These are phyloP conservation scores for Phoma herbarum DNA, from an alignment of 2,329 filamentous ascomycete genomes.

Conservation along the genomic window DNA sequence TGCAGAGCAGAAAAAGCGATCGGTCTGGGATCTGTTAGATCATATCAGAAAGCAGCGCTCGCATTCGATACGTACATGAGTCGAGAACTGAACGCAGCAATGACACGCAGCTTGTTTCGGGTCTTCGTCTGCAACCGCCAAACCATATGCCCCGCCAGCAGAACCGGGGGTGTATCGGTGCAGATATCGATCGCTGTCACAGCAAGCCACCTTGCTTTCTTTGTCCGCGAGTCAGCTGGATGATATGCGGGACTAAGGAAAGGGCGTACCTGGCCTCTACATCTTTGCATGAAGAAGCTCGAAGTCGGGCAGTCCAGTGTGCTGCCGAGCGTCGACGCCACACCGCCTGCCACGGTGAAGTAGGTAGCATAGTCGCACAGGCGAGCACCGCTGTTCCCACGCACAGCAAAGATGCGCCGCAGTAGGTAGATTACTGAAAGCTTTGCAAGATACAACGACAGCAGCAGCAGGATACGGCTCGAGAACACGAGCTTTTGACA, in stretches of 20 bases:
- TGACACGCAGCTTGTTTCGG: no score
- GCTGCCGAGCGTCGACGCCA: neutral
- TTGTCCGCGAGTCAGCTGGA: neutral
- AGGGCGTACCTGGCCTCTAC: neutral
- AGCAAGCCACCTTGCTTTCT: neutral
- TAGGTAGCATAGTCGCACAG: neutral
- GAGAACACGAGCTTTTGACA: slow-evolving; percentile 22
- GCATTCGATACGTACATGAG: no score
- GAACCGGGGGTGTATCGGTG: no score
- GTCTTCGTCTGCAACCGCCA: no score
- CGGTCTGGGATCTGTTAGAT: no score
- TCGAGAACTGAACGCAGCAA: no score
- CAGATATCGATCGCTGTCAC: neutral
- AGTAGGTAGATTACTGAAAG: slow-evolving; percentile 26
- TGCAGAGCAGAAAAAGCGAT: no score
- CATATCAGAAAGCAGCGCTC: no score
- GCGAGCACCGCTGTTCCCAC: neutral
- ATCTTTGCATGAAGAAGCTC: neutral
- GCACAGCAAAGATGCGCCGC: slow-evolving; percentile 23
- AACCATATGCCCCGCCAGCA: no score
- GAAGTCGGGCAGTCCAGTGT: neutral
- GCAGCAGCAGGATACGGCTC: slow-evolving; percentile 23
- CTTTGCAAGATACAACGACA: slow-evolving; percentile 27
- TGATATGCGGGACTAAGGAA: neutral
- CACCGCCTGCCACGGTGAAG: neutral